These are phyloP conservation scores for Brassica cretica DNA, from an alignment of 345 rosid species.

Conservation along the genomic window DNA sequence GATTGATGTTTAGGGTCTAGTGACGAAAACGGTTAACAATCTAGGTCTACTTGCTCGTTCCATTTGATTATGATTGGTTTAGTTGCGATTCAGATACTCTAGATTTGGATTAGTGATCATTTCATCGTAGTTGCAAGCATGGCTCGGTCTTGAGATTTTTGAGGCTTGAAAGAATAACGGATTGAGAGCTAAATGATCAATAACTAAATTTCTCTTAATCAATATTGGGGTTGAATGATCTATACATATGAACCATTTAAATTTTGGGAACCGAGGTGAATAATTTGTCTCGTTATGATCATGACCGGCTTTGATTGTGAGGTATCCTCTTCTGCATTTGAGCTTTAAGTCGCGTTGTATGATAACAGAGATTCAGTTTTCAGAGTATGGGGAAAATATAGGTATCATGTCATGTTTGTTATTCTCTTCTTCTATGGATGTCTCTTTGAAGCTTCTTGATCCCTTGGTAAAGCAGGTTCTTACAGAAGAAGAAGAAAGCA, in stretches of 20 bases:
- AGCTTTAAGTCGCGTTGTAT: not conserved
- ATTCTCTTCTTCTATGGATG: not conserved
- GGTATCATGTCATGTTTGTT: not conserved
- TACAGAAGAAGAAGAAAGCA: constrained; percentile 28
- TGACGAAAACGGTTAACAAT: not conserved
- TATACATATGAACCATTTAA: no score
- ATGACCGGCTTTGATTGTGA: not conserved
- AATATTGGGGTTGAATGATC: no score
- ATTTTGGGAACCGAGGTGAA: no score
- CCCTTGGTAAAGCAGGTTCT: constrained; percentile 38
- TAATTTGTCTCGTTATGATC: no score
- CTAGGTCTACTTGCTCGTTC: not conserved
- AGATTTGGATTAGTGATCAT: not conserved
- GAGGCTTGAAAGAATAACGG: no score
- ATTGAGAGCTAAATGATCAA: no score
- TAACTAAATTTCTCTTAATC: no score
- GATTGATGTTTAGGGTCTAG: constrained; percentile 1
- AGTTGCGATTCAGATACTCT: not conserved
- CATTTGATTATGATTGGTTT: not conserved
- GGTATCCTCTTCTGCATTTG: not conserved
- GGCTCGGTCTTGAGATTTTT: no score
- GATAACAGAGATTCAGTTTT: not conserved
- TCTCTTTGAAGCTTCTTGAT: not conserved
- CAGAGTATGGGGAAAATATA: not conserved
- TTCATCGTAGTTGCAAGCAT: not conserved